Conservation (phyloP, 208 protist genomes). For the Leishmania tarentolae region DNA sequence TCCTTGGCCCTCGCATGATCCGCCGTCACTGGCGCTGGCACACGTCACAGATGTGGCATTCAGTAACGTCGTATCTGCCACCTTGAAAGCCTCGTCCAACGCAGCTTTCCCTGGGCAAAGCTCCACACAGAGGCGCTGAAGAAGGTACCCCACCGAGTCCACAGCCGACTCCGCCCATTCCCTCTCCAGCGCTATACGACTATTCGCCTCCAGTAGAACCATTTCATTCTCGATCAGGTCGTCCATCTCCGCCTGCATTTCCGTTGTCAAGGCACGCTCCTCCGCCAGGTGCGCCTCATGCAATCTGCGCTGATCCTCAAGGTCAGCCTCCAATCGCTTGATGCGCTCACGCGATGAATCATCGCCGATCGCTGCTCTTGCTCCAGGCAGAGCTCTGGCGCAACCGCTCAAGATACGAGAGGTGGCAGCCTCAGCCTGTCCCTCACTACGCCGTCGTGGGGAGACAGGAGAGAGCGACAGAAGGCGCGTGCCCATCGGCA, state of each 20-base stretch:
- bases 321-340: slow-evolving; percentile 12
- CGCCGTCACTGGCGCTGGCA: not conserved
- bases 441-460: not conserved
- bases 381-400: not conserved
- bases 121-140: not conserved
- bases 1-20: not conserved
- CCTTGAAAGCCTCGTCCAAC: not conserved
- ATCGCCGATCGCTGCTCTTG: not conserved
- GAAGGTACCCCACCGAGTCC: not conserved
- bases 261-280: slow-evolving; percentile 50
- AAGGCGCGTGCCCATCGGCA: slow-evolving; percentile 11
- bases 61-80: not conserved
- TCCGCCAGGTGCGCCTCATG: slow-evolving; percentile 37
- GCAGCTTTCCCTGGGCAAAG: not conserved
- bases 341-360: slow-evolving; percentile 4
- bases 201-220: slow-evolving; percentile 43
- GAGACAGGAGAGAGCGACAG: slow-evolving; percentile 4
- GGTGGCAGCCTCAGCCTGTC: not conserved
- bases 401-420: not conserved
- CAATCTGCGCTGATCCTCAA: slow-evolving; percentile 26
- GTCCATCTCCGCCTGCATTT: slow-evolving; percentile 79
- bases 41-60: not conserved
- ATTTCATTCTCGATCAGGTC: slow-evolving; percentile 60
- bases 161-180: slow-evolving; percentile 26
- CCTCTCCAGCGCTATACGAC: slow-evolving; percentile 32